A percentile compares a stretch with the other conserved stretches of the same genome.
phyloP scores from a whole-genome alignment of 306 rosid species.

The Cicer chorassanicum region DNA sequence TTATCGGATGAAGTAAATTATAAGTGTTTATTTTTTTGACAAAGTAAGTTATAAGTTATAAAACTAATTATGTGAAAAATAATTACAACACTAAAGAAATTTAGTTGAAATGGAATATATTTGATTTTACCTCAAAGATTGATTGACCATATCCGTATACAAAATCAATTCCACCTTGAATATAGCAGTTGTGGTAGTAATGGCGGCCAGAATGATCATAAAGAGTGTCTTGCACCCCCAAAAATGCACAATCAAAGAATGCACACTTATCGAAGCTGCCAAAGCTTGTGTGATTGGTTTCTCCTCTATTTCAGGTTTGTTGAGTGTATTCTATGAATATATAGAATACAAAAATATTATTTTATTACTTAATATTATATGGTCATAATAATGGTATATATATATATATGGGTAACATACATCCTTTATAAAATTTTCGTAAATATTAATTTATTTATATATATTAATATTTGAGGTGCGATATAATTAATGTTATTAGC shows the following conservation, averaged over 20 bases:
- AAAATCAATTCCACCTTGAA: conserved; percentile 57
- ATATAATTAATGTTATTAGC: too few species aligned
- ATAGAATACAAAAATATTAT: background rate
- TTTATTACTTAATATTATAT: background rate
- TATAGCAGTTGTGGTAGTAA: conserved; percentile 49
- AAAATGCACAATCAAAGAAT: conserved; percentile 40
- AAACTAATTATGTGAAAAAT: too few species aligned
- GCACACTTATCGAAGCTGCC: conserved; percentile 45
- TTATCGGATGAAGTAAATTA: too few species aligned
- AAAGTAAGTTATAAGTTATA: too few species aligned
- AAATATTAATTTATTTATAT: too few species aligned
- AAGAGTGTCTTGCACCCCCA: conserved; percentile 61
- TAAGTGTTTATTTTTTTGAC: too few species aligned
- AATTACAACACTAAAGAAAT: too few species aligned
- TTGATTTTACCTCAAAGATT: conserved; percentile 50
- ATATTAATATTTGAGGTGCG: too few species aligned
- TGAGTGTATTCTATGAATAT: conserved; percentile 49
- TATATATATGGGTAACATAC: too few species aligned
- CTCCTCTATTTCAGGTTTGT: background rate
- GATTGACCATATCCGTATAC: conserved; percentile 53
- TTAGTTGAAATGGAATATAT: too few species aligned
- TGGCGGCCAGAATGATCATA: conserved; percentile 53
- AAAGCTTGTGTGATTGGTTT: conserved; percentile 28
- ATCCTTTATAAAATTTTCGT: too few species aligned
- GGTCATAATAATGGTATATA: background rate